These are phyloP conservation scores for Rhodamnia rubescens DNA, from an alignment of 345 rosid species.

Conservation along the genomic window DNA sequence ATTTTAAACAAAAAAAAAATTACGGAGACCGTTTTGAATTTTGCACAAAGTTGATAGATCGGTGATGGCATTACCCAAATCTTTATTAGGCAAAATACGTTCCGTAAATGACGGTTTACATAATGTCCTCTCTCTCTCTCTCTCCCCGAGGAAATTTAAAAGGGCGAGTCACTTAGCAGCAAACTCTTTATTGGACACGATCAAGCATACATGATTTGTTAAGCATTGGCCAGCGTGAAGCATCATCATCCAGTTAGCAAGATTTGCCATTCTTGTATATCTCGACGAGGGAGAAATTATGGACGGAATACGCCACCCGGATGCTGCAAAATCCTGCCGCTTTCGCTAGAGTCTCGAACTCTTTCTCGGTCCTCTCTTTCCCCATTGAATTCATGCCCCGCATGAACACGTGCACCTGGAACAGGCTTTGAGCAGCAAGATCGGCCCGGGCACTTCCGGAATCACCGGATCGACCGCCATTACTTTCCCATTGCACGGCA, in stretches of 20 bases:
- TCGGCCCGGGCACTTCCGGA: constrained; percentile 22
- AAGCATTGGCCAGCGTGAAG: not conserved
- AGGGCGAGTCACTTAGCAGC: not conserved
- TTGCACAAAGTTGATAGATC: not conserved
- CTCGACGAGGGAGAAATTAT: constrained; percentile 29
- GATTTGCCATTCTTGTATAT: constrained; percentile 12
- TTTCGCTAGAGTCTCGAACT: constrained; percentile 28
- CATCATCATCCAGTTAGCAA: not conserved
- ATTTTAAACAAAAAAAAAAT: not conserved
- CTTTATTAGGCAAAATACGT: not conserved
- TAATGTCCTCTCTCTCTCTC: not conserved
- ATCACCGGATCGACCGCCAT: constrained; percentile 31
- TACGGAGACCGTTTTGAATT: not conserved
- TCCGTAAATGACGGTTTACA: not conserved
- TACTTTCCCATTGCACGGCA: constrained; percentile 32
- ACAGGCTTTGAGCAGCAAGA: constrained; percentile 11
- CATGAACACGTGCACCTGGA: constrained; percentile 25
- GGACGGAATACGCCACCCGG: constrained; percentile 20
- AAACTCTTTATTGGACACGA: not conserved
- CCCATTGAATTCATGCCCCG: constrained; percentile 19
- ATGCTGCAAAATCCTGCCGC: constrained; percentile 44
- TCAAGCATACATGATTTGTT: not conserved
- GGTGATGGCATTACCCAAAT: not conserved
- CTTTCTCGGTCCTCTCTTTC: constrained; percentile 33
- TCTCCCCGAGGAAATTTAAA: not conserved